Conservation (phyloP, 306 rosid genomes). For the Malus fusca region DNA sequence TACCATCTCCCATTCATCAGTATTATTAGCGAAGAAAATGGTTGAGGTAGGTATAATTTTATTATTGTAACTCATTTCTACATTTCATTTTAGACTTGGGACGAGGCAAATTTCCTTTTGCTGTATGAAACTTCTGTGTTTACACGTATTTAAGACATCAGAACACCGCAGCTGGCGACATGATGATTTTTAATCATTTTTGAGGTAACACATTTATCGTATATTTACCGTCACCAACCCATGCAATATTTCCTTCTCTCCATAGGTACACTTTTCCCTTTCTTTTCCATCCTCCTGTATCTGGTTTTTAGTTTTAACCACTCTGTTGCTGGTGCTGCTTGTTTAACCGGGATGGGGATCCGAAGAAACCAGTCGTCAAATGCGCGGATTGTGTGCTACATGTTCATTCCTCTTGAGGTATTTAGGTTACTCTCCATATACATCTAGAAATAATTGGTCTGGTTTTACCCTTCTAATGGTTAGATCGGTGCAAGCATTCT, state of each 20-base stretch:
- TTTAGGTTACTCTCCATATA: constrained; percentile 22
- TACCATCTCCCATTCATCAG: constrained; percentile 81
- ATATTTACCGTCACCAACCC: not conserved
- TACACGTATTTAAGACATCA: constrained; percentile 40
- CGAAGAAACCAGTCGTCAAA: constrained; percentile 22
- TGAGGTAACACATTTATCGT: constrained; percentile 82
- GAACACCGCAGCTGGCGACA: constrained; percentile 67
- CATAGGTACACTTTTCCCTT: not conserved
- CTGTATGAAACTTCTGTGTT: constrained; percentile 26
- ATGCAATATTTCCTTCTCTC: not conserved
- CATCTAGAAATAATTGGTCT: not conserved
- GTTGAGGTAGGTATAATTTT: constrained; percentile 87
- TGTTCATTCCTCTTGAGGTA: not conserved
- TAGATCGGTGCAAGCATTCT: not conserved
- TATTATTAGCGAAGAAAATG: constrained; percentile 67
- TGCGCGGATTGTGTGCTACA: not conserved
- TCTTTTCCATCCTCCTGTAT: not conserved
- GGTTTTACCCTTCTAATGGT: not conserved
- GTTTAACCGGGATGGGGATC: constrained; percentile 35
- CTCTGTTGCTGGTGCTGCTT: constrained; percentile 29
- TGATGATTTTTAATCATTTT: constrained; percentile 42
- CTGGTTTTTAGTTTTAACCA: constrained; percentile 21
- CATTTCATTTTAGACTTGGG: constrained; percentile 30
- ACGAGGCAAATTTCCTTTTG: constrained; percentile 20
- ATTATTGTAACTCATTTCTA: constrained; percentile 40